Base-by-base conservation (phyloP, 2,329 filamentous ascomycete species). In the Claviceps lovelessii region DNA sequence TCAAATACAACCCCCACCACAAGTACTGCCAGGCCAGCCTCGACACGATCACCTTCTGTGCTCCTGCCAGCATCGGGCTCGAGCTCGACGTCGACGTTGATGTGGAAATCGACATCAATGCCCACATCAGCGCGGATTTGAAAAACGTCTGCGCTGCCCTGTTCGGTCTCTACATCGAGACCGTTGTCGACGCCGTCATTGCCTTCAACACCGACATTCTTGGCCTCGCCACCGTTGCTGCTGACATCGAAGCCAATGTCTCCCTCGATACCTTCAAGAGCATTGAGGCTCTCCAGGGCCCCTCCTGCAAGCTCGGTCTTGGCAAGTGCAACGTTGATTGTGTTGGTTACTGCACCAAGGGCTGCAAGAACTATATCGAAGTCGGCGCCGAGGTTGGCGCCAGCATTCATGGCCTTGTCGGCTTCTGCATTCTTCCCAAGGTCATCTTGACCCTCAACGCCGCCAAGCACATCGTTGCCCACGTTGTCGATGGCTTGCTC, bases 301-400 rank as follows among this genome's bases (percentile, higher is more conserved):
- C 63, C 15, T 59, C 62, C 47, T 70, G 67, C 64, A 56, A 59
- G 46, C 58, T 69, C 41, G 68, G 68, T 39, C 54, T 68, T 42
- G 62, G 62, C 42, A 58, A 60, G 47, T 70, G 68, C 63, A 60
- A 64, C 58, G 65, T 63, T 54, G 68, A 71, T 64, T 71, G 68
- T 59, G 67, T 71, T 52, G 68, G 67, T 31, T 68, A 67, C 62
- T 68, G 64, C 62, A 60, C 64, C 61, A 63, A 67, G 61, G 68
- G 68, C 59, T 71, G 68, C 63, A 61, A 63, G 59, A 71, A 71
- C 67, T 65, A 65, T 63, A 61, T 70, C 45, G 67, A 70, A 54
- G 61, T 69, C 33, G 56, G 54, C 10, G 58, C 59, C 5, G 53
- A 55, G 39, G 31, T 61, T 31, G 62, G 60, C 28, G 64, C 60